A percentile compares a stretch with the other conserved stretches of the same genome.
Conservation (phyloP, 2,329 filamentous ascomycete genomes). For the Clonostachys rhizophaga region DNA sequence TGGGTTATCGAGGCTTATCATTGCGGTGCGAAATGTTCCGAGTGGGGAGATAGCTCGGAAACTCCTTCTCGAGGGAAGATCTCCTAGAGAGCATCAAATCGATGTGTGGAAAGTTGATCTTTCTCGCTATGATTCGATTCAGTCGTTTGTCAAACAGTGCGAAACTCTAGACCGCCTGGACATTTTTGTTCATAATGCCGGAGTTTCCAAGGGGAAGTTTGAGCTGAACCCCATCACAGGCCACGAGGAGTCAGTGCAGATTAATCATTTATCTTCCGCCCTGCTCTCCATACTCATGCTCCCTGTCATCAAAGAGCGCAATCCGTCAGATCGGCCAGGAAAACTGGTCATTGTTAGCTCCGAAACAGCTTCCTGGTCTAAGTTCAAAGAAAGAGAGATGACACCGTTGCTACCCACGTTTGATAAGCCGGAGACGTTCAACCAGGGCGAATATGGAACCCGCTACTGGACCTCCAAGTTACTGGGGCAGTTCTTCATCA, state of each 20-base stretch:
- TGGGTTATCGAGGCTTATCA: slow-evolving; percentile 27
- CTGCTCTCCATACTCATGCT: slow-evolving; percentile 23
- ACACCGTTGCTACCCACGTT: neutral
- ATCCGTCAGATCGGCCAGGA: slow-evolving; percentile 3
- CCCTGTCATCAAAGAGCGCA: slow-evolving; percentile 12
- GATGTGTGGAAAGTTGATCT: slow-evolving; percentile 39
- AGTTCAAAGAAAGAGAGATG: slow-evolving; percentile 5
- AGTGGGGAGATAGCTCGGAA: slow-evolving; percentile 32
- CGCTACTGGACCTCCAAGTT: neutral
- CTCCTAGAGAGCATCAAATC: neutral
- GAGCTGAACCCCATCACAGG: slow-evolving; percentile 16
- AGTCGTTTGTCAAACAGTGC: slow-evolving; percentile 25
- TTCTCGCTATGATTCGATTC: slow-evolving; percentile 32
- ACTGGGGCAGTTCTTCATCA: slow-evolving; percentile 1
- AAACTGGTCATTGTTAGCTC: slow-evolving; percentile 16
- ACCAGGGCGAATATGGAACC: neutral
- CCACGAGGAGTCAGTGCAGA: slow-evolving; percentile 33
- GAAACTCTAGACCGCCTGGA: slow-evolving; percentile 29
- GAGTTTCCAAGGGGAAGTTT: slow-evolving; percentile 11
- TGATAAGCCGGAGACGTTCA: neutral
- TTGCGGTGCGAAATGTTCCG: slow-evolving; percentile 29
- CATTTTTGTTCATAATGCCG: slow-evolving; percentile 38
- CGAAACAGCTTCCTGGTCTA: slow-evolving; percentile 10
- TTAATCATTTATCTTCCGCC: slow-evolving; percentile 27
- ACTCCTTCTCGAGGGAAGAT: slow-evolving; percentile 13